Conservation (phyloP, 768 basidiomycete genomes). For the Pleurotus ostreatus region DNA sequence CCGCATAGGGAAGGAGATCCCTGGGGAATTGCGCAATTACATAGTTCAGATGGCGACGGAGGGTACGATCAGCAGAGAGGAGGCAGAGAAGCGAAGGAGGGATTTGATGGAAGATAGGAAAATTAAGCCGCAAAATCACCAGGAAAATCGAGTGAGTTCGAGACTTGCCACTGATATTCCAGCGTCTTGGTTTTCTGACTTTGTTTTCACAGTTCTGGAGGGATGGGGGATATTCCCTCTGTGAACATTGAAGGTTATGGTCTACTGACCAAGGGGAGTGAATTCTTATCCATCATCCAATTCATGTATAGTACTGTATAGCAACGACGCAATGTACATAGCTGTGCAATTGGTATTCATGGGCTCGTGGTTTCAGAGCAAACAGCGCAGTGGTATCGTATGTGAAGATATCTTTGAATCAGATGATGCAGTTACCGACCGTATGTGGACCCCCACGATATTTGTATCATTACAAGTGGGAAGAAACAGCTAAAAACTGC, state of each 20-base stretch:
- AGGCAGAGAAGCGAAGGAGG: not conserved
- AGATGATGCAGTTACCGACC: too few species aligned
- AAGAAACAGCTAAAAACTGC: not conserved
- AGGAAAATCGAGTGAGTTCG: not conserved
- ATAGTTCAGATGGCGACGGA: not conserved
- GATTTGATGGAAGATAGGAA: not conserved
- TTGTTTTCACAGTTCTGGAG: not conserved
- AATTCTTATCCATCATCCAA: too few species aligned
- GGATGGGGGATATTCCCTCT: not conserved
- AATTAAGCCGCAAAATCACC: not conserved
- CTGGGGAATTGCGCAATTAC: not conserved
- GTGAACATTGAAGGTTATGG: not conserved
- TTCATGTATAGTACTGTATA: too few species aligned
- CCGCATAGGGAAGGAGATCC: constrained; percentile 1
- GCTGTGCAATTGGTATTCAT: too few species aligned
- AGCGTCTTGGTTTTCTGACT: not conserved
- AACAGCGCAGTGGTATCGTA: too few species aligned
- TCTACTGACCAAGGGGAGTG: too few species aligned
- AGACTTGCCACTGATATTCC: not conserved
- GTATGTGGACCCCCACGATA: too few species aligned
- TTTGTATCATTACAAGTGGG: not conserved
- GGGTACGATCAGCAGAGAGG: not conserved
- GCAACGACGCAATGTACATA: too few species aligned
- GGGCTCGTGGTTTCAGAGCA: too few species aligned
- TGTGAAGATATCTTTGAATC: too few species aligned